These are phyloP conservation scores for Escovopsis sp. DNA, from an alignment of 2,329 filamentous ascomycete genomes.

Conservation along the genomic window DNA sequence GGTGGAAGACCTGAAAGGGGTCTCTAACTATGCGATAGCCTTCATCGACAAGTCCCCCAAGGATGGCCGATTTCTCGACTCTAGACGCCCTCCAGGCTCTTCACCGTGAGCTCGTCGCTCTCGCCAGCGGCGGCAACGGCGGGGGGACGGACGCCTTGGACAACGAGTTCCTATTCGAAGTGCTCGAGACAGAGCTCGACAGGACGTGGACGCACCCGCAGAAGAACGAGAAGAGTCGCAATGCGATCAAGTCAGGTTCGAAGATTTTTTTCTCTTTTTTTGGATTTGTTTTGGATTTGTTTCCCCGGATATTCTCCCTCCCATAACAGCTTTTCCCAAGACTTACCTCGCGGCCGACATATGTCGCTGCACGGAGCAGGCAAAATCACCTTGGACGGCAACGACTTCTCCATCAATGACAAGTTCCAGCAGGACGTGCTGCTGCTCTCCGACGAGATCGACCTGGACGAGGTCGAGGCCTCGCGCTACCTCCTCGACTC, in stretches of 20 bases:
- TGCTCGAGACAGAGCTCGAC: slow-evolving; percentile 58
- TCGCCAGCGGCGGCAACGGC: slow-evolving; percentile 48
- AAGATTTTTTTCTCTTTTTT: no score
- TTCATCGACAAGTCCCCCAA: slow-evolving; percentile 22
- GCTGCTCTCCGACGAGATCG: slow-evolving; percentile 71
- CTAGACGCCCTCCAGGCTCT: slow-evolving; percentile 69
- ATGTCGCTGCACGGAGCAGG: no score
- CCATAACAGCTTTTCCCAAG: no score
- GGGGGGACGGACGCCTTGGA: slow-evolving; percentile 50
- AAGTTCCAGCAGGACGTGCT: slow-evolving; percentile 74
- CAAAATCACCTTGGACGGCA: slow-evolving; percentile 56
- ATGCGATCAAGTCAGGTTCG: slow-evolving; percentile 52
- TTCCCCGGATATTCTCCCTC: no score
- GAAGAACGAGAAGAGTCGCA: slow-evolving; percentile 61
- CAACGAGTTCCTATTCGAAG: slow-evolving; percentile 51
- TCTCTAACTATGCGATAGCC: slow-evolving; percentile 38
- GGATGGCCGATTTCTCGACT: slow-evolving; percentile 61
- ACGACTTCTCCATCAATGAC: slow-evolving; percentile 67
- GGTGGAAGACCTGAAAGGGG: no score
- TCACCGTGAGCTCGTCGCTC: slow-evolving; percentile 67
- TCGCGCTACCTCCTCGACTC: slow-evolving; percentile 62
- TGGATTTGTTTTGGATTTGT: no score
- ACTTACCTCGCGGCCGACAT: no score
- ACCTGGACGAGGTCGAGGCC: slow-evolving; percentile 79
- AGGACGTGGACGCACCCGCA: slow-evolving; percentile 58